phyloP scores from a whole-genome alignment of 1,139 yeast genomes.

The Magnusiomyces tetraspermus region DNA sequence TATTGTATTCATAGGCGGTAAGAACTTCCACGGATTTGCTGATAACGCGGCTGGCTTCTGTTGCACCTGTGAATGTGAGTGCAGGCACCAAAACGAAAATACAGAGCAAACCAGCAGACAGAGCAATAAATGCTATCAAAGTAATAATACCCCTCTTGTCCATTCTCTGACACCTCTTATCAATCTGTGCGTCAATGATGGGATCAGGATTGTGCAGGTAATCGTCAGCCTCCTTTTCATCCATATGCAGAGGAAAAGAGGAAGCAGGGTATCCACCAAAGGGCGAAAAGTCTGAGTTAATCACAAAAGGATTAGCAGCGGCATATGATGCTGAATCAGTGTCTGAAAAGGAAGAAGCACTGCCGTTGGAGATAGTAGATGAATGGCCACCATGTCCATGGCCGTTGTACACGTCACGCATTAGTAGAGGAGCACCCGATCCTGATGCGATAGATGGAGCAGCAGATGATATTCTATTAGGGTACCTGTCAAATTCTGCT shows the following conservation, averaged over 20 bases:
- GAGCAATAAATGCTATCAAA: conserved; percentile 43
- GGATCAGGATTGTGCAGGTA: conserved; percentile 91
- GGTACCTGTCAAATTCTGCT: conserved; percentile 33
- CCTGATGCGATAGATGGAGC: conserved; percentile 24
- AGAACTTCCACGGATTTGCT: conserved; percentile 34
- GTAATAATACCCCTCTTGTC: conserved; percentile 33
- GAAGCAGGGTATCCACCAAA: conserved; percentile 93
- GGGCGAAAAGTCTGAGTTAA: conserved; percentile 49
- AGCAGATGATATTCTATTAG: conserved; percentile 30
- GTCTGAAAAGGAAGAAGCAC: conserved; percentile 22
- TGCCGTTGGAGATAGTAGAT: conserved; percentile 9
- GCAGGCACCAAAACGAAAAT: conserved; percentile 67
- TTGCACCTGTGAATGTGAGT: conserved; percentile 61
- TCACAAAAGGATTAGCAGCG: conserved; percentile 26
- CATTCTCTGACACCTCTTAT: conserved; percentile 49
- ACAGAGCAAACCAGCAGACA: conserved; percentile 52
- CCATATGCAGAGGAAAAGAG: conserved; percentile 74
- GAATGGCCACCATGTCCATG: conserved; percentile 9
- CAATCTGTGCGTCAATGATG: conserved; percentile 70
- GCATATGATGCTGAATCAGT: conserved; percentile 22
- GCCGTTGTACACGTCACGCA: conserved; percentile 13
- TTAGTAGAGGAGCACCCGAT: conserved; percentile 18
- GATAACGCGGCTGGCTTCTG: conserved; percentile 21
- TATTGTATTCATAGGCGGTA: conserved; percentile 51
- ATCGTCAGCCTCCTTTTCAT: conserved; percentile 88